phyloP scores from a whole-genome alignment of 1,284 basidiomycete genomes.

The Microbotryomycetes sp. region DNA sequence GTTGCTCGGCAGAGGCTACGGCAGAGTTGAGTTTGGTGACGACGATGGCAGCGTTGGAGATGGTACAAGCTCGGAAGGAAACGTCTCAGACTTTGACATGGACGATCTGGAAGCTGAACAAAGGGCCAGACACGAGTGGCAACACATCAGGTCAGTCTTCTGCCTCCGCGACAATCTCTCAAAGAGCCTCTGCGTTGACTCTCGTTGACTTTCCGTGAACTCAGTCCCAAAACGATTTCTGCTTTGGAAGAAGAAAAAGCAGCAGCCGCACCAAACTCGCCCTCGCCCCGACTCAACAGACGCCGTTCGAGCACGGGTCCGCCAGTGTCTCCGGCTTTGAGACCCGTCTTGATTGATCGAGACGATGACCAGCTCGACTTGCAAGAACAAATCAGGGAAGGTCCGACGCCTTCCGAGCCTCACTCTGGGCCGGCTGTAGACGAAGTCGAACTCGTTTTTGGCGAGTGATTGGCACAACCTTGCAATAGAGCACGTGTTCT shows the following conservation, averaged over 20 bases:
- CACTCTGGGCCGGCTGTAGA: slow-evolving; percentile 28
- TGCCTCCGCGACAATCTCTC: not conserved
- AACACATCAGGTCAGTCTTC: slow-evolving; percentile 25
- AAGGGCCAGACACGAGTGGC: slow-evolving; percentile 24
- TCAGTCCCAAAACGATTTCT: slow-evolving; percentile 29
- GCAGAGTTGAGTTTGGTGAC: slow-evolving; percentile 23
- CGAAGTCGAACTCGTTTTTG: slow-evolving; percentile 30
- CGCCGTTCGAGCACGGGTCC: slow-evolving; percentile 28
- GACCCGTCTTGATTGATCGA: slow-evolving; percentile 29
- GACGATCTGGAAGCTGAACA: slow-evolving; percentile 15
- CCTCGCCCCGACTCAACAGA: slow-evolving; percentile 19
- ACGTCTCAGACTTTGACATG: slow-evolving; percentile 31
- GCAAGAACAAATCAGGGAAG: not conserved
- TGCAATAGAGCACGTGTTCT: too few relatives aligned
- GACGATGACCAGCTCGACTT: slow-evolving; percentile 19
- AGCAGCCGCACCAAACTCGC: not conserved
- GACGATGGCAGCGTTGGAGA: slow-evolving; percentile 19
- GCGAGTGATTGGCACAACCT: slow-evolving; percentile 2
- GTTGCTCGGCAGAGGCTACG: slow-evolving; percentile 14
- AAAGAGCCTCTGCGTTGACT: not conserved
- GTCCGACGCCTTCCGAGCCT: slow-evolving; percentile 13
- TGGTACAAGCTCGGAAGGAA: slow-evolving; percentile 16
- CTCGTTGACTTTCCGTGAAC: not conserved
- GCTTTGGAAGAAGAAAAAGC: slow-evolving; percentile 28
- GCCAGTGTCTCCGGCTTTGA: slow-evolving; percentile 23